phyloP scores from a whole-genome alignment of 169 alveolate species.

The Eimeria sp. region DNA sequence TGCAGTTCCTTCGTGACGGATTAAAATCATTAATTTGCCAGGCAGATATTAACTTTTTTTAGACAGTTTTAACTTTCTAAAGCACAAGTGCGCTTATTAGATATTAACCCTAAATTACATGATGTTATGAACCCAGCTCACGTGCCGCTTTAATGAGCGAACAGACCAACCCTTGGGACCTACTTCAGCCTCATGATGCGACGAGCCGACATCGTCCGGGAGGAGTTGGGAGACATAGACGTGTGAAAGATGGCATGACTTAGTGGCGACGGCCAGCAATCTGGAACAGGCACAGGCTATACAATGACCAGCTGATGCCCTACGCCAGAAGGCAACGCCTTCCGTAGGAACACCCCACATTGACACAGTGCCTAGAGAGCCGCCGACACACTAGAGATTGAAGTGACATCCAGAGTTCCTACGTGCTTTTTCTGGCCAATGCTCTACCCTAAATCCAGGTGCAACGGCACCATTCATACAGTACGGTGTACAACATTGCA shows the following conservation, averaged over 20 bases:
- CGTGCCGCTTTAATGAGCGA: too few species aligned
- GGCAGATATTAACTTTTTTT: too few species aligned
- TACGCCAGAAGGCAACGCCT: neutral
- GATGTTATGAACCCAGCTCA: too few species aligned
- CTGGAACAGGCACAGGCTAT: neutral
- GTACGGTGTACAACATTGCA: neutral
- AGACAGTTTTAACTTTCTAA: too few species aligned
- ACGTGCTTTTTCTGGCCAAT: neutral
- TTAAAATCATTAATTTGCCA: too few species aligned
- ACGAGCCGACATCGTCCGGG: too few species aligned
- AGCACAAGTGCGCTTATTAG: too few species aligned
- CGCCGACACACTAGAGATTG: neutral
- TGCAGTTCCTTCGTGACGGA: neutral
- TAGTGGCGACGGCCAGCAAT: neutral
- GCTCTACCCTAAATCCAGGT: neutral
- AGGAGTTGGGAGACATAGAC: too few species aligned
- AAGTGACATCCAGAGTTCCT: neutral
- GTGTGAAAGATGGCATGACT: neutral
- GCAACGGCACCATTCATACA: neutral
- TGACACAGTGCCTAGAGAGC: neutral
- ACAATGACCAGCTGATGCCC: neutral
- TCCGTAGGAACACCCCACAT: neutral
- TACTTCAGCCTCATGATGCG: too few species aligned
- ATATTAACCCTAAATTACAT: too few species aligned
- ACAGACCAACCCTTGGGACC: too few species aligned